Conservation (phyloP, 108 stramenopile species). For the Skeletonema marinoi region DNA sequence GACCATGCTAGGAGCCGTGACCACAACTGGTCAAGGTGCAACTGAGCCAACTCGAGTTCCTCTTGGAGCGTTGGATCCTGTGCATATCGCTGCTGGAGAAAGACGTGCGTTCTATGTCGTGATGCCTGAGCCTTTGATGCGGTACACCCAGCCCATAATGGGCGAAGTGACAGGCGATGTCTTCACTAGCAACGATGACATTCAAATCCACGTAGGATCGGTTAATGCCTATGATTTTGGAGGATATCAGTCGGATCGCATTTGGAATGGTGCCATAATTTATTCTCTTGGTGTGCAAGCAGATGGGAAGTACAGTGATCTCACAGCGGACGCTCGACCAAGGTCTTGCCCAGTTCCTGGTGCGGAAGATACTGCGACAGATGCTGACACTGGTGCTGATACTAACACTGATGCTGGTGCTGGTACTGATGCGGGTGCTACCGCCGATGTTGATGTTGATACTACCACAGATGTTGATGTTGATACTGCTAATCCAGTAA, state of each 20-base stretch:
- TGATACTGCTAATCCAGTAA: neutral
- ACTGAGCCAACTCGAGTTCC: slow-evolving; percentile 17
- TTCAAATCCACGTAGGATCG: slow-evolving; percentile 35
- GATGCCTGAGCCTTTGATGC: slow-evolving; percentile 35
- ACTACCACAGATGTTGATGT: neutral
- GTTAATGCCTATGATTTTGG: slow-evolving; percentile 26
- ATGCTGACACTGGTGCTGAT: neutral
- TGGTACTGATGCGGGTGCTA: neutral
- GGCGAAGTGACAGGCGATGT: slow-evolving; percentile 36
- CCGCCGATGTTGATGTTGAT: neutral
- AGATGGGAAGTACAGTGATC: slow-evolving; percentile 22
- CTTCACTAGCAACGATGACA: slow-evolving; percentile 11
- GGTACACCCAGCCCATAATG: slow-evolving; percentile 31
- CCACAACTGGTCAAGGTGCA: slow-evolving; percentile 29
- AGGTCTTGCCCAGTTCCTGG: slow-evolving; percentile 13
- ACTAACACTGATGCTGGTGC: neutral
- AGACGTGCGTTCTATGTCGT: slow-evolving; percentile 39
- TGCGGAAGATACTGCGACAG: neutral
- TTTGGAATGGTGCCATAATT: slow-evolving; percentile 46
- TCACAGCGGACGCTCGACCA: slow-evolving; percentile 16
- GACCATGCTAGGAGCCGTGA: slow-evolving; percentile 22
- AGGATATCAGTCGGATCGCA: slow-evolving; percentile 21
- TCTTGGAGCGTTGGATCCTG: slow-evolving; percentile 29
- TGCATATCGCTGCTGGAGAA: slow-evolving; percentile 27
- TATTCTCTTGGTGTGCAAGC: slow-evolving; percentile 29